phyloP scores from a whole-genome alignment of 176 grass and related monocot genomes.

The Rhipidocladum racemiflorum region DNA sequence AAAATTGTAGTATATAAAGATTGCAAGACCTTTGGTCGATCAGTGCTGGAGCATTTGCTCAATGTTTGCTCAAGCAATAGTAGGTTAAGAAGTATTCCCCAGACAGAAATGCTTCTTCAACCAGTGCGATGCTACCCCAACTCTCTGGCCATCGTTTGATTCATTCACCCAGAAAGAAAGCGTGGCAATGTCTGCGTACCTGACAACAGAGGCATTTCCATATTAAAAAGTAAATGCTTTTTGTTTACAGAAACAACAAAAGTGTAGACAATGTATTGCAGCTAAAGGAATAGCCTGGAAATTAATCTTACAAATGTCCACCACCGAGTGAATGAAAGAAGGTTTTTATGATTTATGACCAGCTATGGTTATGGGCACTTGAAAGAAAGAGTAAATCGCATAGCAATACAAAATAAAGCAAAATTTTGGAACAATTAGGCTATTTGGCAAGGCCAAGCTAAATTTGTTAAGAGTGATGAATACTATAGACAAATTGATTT shows the following conservation, averaged over 20 bases:
- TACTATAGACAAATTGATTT: no score
- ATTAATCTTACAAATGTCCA: no score
- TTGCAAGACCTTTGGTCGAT: neutral
- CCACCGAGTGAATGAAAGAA: no score
- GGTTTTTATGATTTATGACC: no score
- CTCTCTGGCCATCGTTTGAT: neutral
- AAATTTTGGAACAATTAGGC: no score
- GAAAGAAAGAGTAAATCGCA: no score
- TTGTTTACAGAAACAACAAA: neutral
- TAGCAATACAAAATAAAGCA: no score
- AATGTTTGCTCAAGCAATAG: neutral
- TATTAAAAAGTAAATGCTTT: neutral
- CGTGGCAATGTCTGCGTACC: accelerated
- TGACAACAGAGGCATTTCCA: neutral
- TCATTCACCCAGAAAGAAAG: neutral
- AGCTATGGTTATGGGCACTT: no score
- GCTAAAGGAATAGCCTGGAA: no score
- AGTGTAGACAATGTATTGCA: no score
- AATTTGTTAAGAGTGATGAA: no score
- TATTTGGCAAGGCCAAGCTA: no score
- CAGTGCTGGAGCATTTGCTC: neutral
- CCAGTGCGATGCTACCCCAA: neutral
- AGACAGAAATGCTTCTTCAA: neutral
- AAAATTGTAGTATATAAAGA: neutral
- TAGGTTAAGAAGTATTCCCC: neutral